Evolutionary conservation across 1,139 yeast genomes (phyloP).

Genomic region (Scheffersomyces parashehatae): DNA sequence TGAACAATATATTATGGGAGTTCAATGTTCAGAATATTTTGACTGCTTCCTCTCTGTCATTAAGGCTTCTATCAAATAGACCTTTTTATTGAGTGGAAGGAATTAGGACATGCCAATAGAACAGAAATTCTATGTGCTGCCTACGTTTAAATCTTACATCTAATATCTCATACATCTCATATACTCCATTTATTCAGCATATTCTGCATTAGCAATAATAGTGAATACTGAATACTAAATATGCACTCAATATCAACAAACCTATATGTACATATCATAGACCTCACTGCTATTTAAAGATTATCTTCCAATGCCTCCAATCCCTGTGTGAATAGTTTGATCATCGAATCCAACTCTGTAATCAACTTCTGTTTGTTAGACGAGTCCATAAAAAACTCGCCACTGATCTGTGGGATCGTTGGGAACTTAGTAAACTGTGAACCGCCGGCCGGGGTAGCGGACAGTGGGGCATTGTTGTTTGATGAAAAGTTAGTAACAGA

Average conservation of each 20-base stretch:
- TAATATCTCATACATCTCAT: neutral
- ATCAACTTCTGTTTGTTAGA: slow-evolving; percentile 37
- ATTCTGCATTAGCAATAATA: neutral
- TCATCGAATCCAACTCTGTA: slow-evolving; percentile 41
- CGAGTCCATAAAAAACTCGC: slow-evolving; percentile 41
- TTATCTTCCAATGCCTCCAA: slow-evolving; percentile 41
- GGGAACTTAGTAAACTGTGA: slow-evolving; percentile 30
- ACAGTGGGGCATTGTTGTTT: slow-evolving; percentile 1
- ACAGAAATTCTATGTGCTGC: too few relatives aligned
- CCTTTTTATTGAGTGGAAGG: neutral
- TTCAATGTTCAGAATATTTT: too few relatives aligned
- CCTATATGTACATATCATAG: slow-evolving; percentile 11
- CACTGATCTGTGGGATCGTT: slow-evolving; percentile 35
- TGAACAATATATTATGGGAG: too few relatives aligned
- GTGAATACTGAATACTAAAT: neutral
- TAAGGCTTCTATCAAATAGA: too few relatives aligned
- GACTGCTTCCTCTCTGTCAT: too few relatives aligned
- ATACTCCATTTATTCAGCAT: neutral
- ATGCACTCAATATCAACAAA: neutral
- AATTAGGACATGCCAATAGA: neutral
- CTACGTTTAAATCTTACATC: neutral
- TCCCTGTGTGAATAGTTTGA: slow-evolving; percentile 40
- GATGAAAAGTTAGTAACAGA: slow-evolving; percentile 4
- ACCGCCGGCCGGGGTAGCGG: neutral
- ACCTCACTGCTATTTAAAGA: slow-evolving; percentile 3